phyloP scores from a whole-genome alignment of 176 grass and related monocot genomes.

The Coix lacrymajobi region DNA sequence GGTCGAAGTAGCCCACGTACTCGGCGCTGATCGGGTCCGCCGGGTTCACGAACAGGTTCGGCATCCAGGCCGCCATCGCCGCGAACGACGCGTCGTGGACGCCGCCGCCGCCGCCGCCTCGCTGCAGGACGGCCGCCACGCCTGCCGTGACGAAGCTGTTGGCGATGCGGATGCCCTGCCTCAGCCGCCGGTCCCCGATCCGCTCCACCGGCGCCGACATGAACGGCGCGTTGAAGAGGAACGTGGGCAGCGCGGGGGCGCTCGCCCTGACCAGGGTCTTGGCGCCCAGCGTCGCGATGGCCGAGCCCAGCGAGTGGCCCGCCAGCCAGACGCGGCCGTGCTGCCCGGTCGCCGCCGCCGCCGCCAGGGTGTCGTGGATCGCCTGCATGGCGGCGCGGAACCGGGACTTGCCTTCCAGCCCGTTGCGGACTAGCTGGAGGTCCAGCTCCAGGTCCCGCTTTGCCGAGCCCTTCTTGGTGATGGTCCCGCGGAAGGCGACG shows the following conservation, averaged over 20 bases:
- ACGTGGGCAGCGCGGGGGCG: constrained; percentile 41
- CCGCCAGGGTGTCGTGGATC: constrained; percentile 14
- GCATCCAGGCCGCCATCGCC: constrained; percentile 54
- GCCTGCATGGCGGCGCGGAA: constrained; percentile 30
- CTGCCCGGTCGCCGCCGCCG: background rate
- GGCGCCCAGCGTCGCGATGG: constrained; percentile 49
- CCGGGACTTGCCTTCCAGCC: constrained; percentile 39
- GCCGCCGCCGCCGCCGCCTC: background rate
- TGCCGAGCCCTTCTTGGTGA: constrained; percentile 42
- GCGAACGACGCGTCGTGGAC: constrained; percentile 34
- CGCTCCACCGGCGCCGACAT: constrained; percentile 50
- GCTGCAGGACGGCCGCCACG: constrained; percentile 29
- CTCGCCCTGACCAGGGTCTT: constrained; percentile 52
- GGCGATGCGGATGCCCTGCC: constrained; percentile 49
- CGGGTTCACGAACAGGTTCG: constrained; percentile 65
- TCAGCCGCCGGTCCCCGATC: constrained; percentile 50
- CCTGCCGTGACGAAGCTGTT: constrained; percentile 57
- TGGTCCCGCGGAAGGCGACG: constrained; percentile 60
- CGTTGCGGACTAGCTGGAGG: constrained; percentile 50
- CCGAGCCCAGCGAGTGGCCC: constrained; percentile 63
- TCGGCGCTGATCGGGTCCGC: constrained; percentile 52
- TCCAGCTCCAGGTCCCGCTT: constrained; percentile 38
- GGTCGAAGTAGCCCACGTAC: constrained; percentile 80
- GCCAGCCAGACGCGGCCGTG: constrained; percentile 47
- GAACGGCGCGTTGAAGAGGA: constrained; percentile 81